Evolutionary conservation across 257 asterid genomes (phyloP).

Genomic region (Ilex asprella): DNA sequence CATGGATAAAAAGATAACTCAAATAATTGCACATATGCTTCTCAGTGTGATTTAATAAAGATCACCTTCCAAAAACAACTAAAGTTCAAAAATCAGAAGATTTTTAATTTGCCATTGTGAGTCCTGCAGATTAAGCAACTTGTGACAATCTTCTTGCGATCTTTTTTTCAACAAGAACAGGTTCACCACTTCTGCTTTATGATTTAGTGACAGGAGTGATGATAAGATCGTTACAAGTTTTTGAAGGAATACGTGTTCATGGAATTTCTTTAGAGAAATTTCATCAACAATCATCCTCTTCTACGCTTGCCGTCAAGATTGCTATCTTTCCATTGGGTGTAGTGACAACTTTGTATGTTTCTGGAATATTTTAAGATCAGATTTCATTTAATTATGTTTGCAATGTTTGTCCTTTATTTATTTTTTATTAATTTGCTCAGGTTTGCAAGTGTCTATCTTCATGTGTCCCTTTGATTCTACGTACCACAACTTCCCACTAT

Average conservation of each 20-base stretch:
- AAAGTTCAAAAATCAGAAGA: too few relatives aligned
- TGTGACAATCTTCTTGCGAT: not conserved
- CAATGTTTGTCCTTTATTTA: too few relatives aligned
- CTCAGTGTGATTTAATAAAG: not conserved
- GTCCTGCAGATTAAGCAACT: too few relatives aligned
- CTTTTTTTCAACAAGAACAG: constrained; percentile 52
- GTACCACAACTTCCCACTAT: too few relatives aligned
- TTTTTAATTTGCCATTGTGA: too few relatives aligned
- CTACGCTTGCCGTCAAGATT: constrained; percentile 27
- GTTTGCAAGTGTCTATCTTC: too few relatives aligned
- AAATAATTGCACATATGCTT: too few relatives aligned
- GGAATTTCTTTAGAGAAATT: constrained; percentile 48
- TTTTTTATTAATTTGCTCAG: too few relatives aligned
- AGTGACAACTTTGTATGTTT: constrained; percentile 71
- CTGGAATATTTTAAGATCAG: constrained; percentile 50
- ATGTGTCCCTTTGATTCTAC: too few relatives aligned
- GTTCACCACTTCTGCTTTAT: constrained; percentile 69
- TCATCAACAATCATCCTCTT: constrained; percentile 17
- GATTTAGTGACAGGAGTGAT: constrained; percentile 40
- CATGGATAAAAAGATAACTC: too few relatives aligned
- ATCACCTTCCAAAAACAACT: too few relatives aligned
- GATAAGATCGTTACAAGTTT: constrained; percentile 54
- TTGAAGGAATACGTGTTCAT: constrained; percentile 90
- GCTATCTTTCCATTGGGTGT: constrained; percentile 70
- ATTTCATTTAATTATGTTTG: constrained; percentile 18